Evolutionary conservation across 352 stramenopile species (phyloP).

Genomic region (Pythium biforme): DNA sequence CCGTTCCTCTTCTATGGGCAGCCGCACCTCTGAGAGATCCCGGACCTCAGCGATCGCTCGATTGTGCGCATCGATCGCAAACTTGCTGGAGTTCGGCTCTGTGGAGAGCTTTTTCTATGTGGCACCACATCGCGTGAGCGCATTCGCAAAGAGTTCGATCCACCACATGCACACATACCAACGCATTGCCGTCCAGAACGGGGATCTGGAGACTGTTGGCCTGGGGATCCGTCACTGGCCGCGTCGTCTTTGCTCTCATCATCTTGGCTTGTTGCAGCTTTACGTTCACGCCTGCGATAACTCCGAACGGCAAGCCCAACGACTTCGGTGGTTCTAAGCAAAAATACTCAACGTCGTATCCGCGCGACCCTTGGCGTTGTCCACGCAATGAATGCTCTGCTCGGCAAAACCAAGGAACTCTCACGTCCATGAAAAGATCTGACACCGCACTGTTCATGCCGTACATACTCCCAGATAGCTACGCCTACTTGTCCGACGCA

Average conservation of each 20-base stretch:
- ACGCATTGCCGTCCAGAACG: conserved; percentile 16
- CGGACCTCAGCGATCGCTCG: conserved; percentile 54
- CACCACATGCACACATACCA: conserved; percentile 6
- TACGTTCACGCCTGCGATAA: background rate
- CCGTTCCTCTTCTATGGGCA: no score
- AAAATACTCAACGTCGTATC: background rate
- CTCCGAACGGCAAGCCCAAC: no score
- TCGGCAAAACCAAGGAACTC: background rate
- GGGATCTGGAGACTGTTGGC: conserved; percentile 14
- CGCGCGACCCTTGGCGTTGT: background rate
- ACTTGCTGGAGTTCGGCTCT: conserved; percentile 82
- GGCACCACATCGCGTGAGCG: background rate
- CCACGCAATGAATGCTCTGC: background rate
- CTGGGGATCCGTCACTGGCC: background rate
- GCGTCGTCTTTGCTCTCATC: background rate
- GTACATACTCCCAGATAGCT: background rate
- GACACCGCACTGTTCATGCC: no score
- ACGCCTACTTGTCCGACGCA: conserved; percentile 25
- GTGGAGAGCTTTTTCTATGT: conserved; percentile 40
- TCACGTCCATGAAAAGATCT: background rate
- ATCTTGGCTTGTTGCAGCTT: background rate
- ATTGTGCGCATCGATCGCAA: conserved; percentile 76
- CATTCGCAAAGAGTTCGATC: background rate
- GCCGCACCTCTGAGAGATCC: conserved; percentile 58
- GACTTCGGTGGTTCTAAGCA: background rate